Evolutionary conservation across 2,329 filamentous ascomycete genomes (phyloP), one percentile per base, ranked within the genome.

Genomic region (Plectosphaerella sp.): DNA sequence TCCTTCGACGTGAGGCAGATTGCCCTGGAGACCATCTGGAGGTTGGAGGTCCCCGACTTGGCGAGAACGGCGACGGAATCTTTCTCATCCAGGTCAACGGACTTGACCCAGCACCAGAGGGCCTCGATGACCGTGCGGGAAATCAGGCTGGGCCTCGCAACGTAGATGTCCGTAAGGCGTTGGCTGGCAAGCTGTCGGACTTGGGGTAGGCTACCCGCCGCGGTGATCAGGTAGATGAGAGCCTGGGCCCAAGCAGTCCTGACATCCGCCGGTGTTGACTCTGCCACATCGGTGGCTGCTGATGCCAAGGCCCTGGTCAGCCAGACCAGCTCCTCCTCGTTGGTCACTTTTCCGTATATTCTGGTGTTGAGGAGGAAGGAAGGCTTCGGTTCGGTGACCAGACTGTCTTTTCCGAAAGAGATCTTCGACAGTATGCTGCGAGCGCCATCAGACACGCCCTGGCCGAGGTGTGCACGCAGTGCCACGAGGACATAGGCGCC

Each of bases 291-390:
- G 15, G 75, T 66, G 15, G 84, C 79, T 15, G 87, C 71, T 24
- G 84, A 80, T 15, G 80, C 73, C 47, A 97, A 73, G 28, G 91
- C 87, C 57, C 84, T 82, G 42, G 86, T 74, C 49, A 89, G 79
- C 89, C 94, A 97, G 50, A 74, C 76, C 18, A 91, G 74, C 61
- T 99, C 94, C 50, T 92, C 88, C 52, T 87, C 84, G 1, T 77
- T 72, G 2, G 79, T 77, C 22, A 96, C 63, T 64, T 96, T 97
- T 37, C 86, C 85, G 69, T 94, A 97, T 5, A 96, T 83, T 55
- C 89, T 87, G 35, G 88, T 80, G 62, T 89, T 96, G 6, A 97
- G 77, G 18, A 97, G 74, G 66, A 96, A 94, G 0, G 93, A 96
- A 14, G 89, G 86, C 66, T 96, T 96, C 0, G 89, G 85, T n/a